Evolutionary conservation across 176 grass and related monocot genomes (phyloP), one percentile per base, ranked within the genome.

Genomic region (Alopecurus myosuroides): DNA sequence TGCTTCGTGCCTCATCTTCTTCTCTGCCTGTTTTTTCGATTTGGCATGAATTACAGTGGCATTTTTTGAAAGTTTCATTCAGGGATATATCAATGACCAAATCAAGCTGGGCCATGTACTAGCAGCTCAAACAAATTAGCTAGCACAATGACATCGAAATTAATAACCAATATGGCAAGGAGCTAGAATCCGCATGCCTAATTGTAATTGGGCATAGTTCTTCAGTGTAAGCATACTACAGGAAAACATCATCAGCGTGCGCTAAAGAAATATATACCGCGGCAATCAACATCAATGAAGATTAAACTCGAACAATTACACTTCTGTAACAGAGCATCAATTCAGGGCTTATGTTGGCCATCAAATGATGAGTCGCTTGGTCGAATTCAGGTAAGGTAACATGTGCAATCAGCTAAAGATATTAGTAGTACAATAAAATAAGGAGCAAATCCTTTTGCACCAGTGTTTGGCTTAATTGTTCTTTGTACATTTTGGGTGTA

Each of bases 81-180:
- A 71, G 42, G 25, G 63, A 57, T 26, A 64, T 79, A 53, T 51
- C 48, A n/a, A 70, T 62, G 55, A 37, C 42, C 1, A 80, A 53
- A 86, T n/a, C 18, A n/a, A 68, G 39, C 35, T 13, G 11, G 44
- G 12, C 41, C 2, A 52, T 71, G 79, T 65, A 8, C 28, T 22
- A 82, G 78, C 48, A 67, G 5, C 48, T n/a, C 77, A 42, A 28
- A 36, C 14, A 81, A 70, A 85, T 76, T 74, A 75, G 60, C 26
- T 34, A 23, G 15, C 58, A 76, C 62, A 25, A 51, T 26, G 33
- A 34, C 76, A 76, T 28, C 2, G 13, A 44, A 64, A 69, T 62
- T 53, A 64, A 69, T 77, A 52, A 63, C 18, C 5, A 66, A 36
- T 4, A 49, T 19, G 0, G n/a, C 66, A 51, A 41, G 40, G 11